A percentile compares a stretch with the other conserved stretches of the same genome.
These are phyloP conservation scores for Boletellus sp. DNA, from an alignment of 768 basidiomycete genomes.

Conservation along the genomic window DNA sequence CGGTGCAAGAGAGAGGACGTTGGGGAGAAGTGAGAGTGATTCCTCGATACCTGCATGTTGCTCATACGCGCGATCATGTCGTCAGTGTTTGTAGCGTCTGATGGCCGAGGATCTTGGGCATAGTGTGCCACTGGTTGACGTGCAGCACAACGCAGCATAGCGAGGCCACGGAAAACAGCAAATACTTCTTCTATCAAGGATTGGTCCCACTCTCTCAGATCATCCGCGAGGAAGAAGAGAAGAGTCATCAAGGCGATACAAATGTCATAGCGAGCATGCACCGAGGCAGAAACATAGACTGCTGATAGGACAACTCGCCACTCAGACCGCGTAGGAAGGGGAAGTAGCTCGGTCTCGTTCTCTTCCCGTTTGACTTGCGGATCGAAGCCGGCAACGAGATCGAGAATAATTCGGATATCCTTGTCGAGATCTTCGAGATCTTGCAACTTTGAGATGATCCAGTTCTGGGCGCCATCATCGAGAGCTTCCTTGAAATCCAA, in stretches of 20 bases:
- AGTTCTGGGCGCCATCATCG: conserved; percentile 56
- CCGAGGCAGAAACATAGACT: conserved; percentile 56
- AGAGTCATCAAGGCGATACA: conserved; percentile 61
- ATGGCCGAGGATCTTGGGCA: conserved; percentile 29
- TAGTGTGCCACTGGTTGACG: conserved; percentile 52
- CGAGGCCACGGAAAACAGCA: conserved; percentile 74
- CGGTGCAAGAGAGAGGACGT: conserved; percentile 62
- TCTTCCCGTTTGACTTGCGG: conserved; percentile 70
- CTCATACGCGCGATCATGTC: conserved; percentile 61
- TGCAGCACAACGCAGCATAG: conserved; percentile 61
- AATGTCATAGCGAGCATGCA: conserved; percentile 74
- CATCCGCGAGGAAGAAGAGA: conserved; percentile 67
- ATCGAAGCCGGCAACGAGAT: conserved; percentile 71
- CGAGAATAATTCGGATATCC: conserved; percentile 54
- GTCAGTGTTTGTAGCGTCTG: conserved; percentile 47
- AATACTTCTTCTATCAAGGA: conserved; percentile 68
- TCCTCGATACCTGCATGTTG: conserved; percentile 68
- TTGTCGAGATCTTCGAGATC: conserved; percentile 54
- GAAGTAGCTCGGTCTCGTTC: conserved; percentile 57
- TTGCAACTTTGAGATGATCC: conserved; percentile 59
- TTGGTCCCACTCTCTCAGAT: conserved; percentile 61
- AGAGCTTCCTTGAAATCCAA: conserved; percentile 51
- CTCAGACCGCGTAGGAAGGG: conserved; percentile 52
- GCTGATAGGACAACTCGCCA: conserved; percentile 63
- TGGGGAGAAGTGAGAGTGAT: conserved; percentile 42